Percentiles rank a stretch among this genome's conserved stretches.
Conservation (phyloP, 1,284 basidiomycete genomes). For the Melampsora allii-populina region DNA sequence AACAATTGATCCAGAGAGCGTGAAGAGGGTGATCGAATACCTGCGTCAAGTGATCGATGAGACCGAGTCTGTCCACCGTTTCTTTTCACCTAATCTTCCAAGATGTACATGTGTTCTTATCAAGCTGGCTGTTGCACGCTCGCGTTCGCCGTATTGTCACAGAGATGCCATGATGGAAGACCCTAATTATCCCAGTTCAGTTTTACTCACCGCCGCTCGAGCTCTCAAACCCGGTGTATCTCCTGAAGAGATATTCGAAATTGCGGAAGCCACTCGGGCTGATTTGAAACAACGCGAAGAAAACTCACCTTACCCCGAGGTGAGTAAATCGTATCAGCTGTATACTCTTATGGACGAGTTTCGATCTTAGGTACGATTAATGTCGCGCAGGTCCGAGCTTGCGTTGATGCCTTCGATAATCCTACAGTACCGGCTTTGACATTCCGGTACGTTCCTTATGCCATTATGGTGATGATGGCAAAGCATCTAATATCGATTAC, state of each 20-base stretch:
- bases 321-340: slow-evolving; percentile 51
- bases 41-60: slow-evolving; percentile 17
- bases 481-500: background rate
- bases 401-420: slow-evolving; percentile 73
- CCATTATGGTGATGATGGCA: background rate
- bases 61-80: slow-evolving; percentile 14
- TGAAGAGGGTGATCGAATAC: slow-evolving; percentile 9
- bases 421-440: slow-evolving; percentile 73
- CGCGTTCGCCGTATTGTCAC: no score
- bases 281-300: slow-evolving; percentile 46
- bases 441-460: slow-evolving; percentile 58
- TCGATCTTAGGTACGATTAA: no score
- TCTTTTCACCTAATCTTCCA: no score
- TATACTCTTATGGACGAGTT: no score
- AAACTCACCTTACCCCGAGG: slow-evolving; percentile 80
- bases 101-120: no score
- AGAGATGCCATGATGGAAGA: slow-evolving; percentile 3
- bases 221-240: slow-evolving; percentile 20
- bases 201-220: slow-evolving; percentile 8
- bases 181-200: slow-evolving; percentile 12
- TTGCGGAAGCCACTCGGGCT: slow-evolving; percentile 8
- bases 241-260: slow-evolving; percentile 11
- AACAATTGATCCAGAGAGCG: no score
- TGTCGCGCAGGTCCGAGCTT: slow-evolving; percentile 59
- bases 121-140: no score